Conservation (phyloP, 1,284 basidiomycete species). For the Ceratobasidium sp. region DNA sequence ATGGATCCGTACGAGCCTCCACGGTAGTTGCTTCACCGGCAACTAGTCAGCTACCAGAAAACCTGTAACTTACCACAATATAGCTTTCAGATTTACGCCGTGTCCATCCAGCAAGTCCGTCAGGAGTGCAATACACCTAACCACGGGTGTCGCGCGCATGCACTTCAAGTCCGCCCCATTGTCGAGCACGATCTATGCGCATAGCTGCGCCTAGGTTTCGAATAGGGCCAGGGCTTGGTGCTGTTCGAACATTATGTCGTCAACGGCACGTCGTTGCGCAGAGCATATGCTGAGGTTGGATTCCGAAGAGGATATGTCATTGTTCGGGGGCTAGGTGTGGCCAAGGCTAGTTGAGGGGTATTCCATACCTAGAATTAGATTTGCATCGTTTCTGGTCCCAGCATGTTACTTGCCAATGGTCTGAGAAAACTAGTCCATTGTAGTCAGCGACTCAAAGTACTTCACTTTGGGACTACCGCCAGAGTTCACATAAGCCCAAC, state of each 20-base stretch:
- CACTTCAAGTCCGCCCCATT: slow-evolving; percentile 52
- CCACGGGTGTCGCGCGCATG: too few relatives aligned
- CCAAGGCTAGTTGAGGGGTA: background rate
- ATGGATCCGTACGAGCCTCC: too few relatives aligned
- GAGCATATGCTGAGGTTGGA: too few relatives aligned
- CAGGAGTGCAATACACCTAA: too few relatives aligned
- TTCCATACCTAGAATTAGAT: slow-evolving; percentile 49
- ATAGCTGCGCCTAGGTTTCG: slow-evolving; percentile 55
- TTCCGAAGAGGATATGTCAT: slow-evolving; percentile 41
- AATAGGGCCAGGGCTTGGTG: slow-evolving; percentile 55
- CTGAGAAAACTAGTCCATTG: slow-evolving; percentile 53
- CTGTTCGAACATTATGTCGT: slow-evolving; percentile 54
- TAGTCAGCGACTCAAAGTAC: slow-evolving; percentile 53
- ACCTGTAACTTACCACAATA: too few relatives aligned
- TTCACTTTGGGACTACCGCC: slow-evolving; percentile 52
- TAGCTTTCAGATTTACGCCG: too few relatives aligned
- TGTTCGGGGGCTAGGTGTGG: slow-evolving; percentile 19
- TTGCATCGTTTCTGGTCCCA: slow-evolving; percentile 50
- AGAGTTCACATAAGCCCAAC: background rate
- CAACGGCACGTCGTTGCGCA: slow-evolving; percentile 48
- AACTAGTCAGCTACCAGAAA: too few relatives aligned
- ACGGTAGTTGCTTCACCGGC: too few relatives aligned
- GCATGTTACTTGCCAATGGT: slow-evolving; percentile 54
- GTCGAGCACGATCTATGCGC: slow-evolving; percentile 53
- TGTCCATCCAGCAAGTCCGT: too few relatives aligned